Evolutionary conservation across 176 grass and related monocot genomes (phyloP).

Genomic region (Aegilops tauschii): DNA sequence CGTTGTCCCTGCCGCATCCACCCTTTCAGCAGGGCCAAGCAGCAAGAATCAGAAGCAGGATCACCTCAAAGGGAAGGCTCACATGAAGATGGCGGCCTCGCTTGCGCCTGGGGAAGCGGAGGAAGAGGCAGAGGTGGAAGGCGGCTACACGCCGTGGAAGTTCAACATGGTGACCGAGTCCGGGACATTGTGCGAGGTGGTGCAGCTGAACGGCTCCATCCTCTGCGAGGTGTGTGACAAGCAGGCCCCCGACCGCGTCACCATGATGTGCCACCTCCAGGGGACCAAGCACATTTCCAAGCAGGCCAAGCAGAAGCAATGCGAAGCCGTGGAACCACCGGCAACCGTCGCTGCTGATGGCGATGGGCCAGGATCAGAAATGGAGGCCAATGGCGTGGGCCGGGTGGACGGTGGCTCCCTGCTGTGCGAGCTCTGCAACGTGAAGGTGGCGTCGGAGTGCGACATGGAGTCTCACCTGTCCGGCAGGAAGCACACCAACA

Average conservation of each 20-base stretch:
- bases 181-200: neutral
- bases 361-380: neutral
- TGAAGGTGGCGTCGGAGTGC: neutral
- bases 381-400: neutral
- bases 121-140: neutral
- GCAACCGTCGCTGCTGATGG: neutral
- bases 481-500: too few species aligned
- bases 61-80: constrained; percentile 22
- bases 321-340: neutral
- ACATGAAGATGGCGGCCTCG: constrained; percentile 8
- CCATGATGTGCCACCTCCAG: constrained; percentile 40
- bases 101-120: neutral
- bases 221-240: constrained; percentile 36
- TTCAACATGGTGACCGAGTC: neutral
- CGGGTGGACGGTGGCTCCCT: neutral
- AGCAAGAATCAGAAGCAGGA: constrained; percentile 29
- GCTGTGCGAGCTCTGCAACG: constrained; percentile 14
- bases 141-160: constrained; percentile 1
- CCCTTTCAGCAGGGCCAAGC: neutral
- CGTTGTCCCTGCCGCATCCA: neutral
- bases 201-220: constrained; percentile 45
- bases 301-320: neutral
- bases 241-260: neutral
- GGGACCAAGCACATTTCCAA: constrained; percentile 33
- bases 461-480: too few species aligned